Base-by-base conservation (phyloP, 441 rosid species). In the Gossypium trilobum region DNA sequence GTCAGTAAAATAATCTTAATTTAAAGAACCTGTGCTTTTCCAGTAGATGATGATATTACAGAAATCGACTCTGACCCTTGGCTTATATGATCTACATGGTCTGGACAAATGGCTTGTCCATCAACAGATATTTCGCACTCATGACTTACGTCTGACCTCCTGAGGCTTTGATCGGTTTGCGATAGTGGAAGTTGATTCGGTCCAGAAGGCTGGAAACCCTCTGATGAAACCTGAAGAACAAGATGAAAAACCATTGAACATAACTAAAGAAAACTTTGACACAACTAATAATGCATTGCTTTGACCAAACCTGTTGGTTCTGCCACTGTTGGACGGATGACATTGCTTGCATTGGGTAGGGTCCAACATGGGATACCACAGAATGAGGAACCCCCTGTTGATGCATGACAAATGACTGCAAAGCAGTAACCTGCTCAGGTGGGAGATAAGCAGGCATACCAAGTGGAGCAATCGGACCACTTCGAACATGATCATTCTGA, bases 351-450 rank as follows among this genome's bases (percentile, higher is more conserved):
- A 85, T 68, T 19, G 91, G 78, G 57, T 82, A 83, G 52, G 88
- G 87, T 67, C 89, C 86, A 76, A 73, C 83, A 73, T 87, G 92
- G 78, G 95, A 81, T 73, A 83, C 84, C 81, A 89, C 68, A 51
- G 91, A 80, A 20, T 86, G 97, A 42, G 92, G 82, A 69, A 80
- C 75, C 76, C 87, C 92, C 66, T 84, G 98, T 67, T 91, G 97
- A 75, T 87, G 91, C 86, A 91, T 87, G 78, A 87, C 70, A 73
- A 81, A 87, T 33, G 99, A 85, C 79, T 88, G 97, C 79, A 92
- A 76, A 56, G 96, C 82, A 73, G 88, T 77, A 81, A 91, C 75
- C 82, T 88, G 96, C 72, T 89, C 97, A 69, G 88, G 89, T 67
- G 93, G 91, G 77, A 85, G 77, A 83, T 87, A 90, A 61, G 90